These are phyloP conservation scores for Mycena amicta DNA, from an alignment of 768 basidiomycete species.

Conservation along the genomic window DNA sequence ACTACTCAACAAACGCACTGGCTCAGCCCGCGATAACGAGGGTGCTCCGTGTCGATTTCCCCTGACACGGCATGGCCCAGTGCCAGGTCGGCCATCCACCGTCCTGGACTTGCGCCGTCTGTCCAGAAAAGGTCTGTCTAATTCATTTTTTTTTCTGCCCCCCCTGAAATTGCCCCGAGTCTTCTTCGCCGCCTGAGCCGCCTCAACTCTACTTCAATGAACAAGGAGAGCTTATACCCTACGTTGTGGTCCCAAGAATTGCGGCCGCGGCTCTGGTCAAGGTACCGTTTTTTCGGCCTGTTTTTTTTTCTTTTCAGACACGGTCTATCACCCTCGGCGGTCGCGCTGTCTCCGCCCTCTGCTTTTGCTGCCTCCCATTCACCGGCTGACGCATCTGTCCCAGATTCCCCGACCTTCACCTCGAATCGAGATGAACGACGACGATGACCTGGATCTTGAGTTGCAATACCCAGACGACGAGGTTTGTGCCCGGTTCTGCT, in stretches of 20 bases:
- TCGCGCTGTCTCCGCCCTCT: no score
- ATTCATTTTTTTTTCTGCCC: not conserved
- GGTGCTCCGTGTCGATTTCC: slow-evolving; percentile 17
- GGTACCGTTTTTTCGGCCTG: no score
- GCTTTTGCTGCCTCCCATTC: no score
- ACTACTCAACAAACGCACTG: no score
- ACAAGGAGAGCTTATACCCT: slow-evolving; percentile 19
- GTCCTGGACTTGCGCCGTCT: slow-evolving; percentile 5
- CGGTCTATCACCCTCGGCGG: no score
- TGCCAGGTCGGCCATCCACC: slow-evolving; percentile 9
- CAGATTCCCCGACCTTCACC: not conserved
- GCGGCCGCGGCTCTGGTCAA: no score
- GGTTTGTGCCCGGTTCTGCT: slow-evolving; percentile 11
- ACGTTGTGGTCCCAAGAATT: slow-evolving; percentile 6
- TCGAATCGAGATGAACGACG: slow-evolving; percentile 3
- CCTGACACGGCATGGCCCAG: slow-evolving; percentile 15
- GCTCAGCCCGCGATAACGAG: no score
- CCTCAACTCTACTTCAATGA: slow-evolving; percentile 3
- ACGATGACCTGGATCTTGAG: slow-evolving; percentile 14
- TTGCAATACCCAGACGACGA: slow-evolving; percentile 22
- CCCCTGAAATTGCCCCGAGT: no score
- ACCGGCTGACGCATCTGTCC: no score
- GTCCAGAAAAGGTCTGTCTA: not conserved
- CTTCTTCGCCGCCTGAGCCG: not conserved
- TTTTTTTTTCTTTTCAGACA: no score